These are phyloP conservation scores for Ceratocystis eucalypticola DNA, from an alignment of 2,329 filamentous ascomycete genomes.

Conservation along the genomic window DNA sequence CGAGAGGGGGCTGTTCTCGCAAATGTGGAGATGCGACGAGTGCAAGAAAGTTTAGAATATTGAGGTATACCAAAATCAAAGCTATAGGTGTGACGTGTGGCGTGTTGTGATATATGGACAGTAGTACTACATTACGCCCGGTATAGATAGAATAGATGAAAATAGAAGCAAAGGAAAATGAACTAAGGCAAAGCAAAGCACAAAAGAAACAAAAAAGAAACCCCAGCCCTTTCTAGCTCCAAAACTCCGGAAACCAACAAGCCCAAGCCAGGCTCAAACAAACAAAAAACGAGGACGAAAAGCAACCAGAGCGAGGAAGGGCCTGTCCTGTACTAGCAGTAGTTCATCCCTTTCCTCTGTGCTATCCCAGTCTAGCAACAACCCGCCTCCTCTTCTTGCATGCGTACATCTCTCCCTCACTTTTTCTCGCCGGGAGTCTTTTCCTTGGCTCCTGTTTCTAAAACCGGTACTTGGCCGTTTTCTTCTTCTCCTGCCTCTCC, in stretches of 20 bases:
- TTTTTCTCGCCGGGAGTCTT: not conserved
- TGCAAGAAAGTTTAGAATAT: conserved; percentile 1
- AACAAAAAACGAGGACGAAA: not conserved
- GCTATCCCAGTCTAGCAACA: too few species aligned
- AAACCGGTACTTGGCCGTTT: conserved; percentile 40
- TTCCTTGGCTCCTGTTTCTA: conserved; percentile 23
- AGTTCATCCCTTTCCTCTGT: too few species aligned
- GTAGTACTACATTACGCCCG: conserved; percentile 14
- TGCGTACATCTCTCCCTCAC: not conserved
- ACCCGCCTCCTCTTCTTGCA: not conserved
- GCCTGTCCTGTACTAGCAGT: not conserved
- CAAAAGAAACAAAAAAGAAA: conserved; percentile 4
- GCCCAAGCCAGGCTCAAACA: not conserved
- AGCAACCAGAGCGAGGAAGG: not conserved
- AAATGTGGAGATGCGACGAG: conserved; percentile 14
- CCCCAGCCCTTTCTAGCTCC: conserved; percentile 7
- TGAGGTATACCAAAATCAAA: not conserved
- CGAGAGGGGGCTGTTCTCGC: conserved; percentile 14
- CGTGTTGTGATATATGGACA: not conserved
- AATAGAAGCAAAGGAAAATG: not conserved
- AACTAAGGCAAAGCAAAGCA: not conserved
- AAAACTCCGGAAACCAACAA: conserved; percentile 10
- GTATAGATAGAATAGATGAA: conserved; percentile 6
- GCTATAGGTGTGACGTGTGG: not conserved
- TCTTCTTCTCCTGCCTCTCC: conserved; percentile 57